Evolutionary conservation across 768 basidiomycete species (phyloP), one percentile per base, ranked within the genome.

Genomic region (Kwoniella sp.): DNA sequence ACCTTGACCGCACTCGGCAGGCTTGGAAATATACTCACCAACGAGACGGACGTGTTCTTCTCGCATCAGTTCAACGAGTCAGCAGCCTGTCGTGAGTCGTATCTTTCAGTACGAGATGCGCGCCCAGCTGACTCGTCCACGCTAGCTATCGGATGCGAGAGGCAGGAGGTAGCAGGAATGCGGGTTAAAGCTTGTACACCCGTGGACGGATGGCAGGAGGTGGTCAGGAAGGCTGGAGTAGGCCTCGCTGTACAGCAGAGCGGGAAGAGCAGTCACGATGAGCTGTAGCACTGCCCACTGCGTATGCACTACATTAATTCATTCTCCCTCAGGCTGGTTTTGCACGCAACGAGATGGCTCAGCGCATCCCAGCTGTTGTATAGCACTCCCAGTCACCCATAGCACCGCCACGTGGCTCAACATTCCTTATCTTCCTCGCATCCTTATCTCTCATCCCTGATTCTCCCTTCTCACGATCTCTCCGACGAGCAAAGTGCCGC

Each of bases 21-120:
- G 57, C 50, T 60, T 11, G 59, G 59, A 5, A 61, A 59, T 25
- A 34, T 62, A 46, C 37, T 62, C 27, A 62, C 56, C 17, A 59
- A 62, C 52, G 60, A 62, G 53, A 62, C 60, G n/a, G 60, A 62
- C 33, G 31, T 44, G 2, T 47, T 62, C 38, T 62, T 62, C 33
- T 43, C 31, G 3, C 60, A 62, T 52, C 60, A 62, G 28, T 62
- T 58, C 53, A 62, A 62, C 36, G 60, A 62, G 27, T 40, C 51
- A 10, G 56, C 60, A 12, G 28, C 60, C 0, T 62, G 60, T 54
- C 60, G 60, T 62, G 43, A 50, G 57, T 55, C 4, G 20, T 28
- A 27, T 11, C 11, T 36, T 22, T 34, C 32, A 11, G 17, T n/a
- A 29, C 17, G n/a, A n/a, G n/a, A n/a, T n/a, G n/a, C n/a, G n/a